phyloP scores from a whole-genome alignment of 768 basidiomycete species.

The Trichaptum fuscoviolaceum region DNA sequence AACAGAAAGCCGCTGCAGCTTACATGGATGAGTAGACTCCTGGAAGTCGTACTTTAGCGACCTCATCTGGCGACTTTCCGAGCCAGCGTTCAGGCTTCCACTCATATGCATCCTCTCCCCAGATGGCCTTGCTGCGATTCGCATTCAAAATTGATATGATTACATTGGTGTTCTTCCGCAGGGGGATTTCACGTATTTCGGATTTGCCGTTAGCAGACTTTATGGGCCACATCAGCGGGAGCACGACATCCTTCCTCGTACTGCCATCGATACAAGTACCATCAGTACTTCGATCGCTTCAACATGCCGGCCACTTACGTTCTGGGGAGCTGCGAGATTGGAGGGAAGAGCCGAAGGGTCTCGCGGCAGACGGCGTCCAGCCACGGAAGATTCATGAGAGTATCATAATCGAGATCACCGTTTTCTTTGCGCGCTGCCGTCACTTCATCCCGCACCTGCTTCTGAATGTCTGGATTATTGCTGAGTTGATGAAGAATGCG shows the following conservation, averaged over 20 bases:
- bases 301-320: conserved; percentile 20
- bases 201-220: conserved; percentile 28
- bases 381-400: conserved; percentile 31
- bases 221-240: conserved; percentile 39
- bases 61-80: conserved; percentile 12
- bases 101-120: conserved; percentile 15
- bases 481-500: conserved; percentile 38
- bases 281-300: not conserved
- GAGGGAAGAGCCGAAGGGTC: conserved; percentile 36
- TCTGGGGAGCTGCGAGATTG: conserved; percentile 21
- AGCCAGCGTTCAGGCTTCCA: conserved; percentile 20
- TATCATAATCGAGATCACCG: conserved; percentile 29
- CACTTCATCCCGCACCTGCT: conserved; percentile 33
- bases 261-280: conserved; percentile 17
- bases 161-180: conserved; percentile 10
- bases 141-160: conserved; percentile 10
- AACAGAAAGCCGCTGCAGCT: conserved; percentile 6
- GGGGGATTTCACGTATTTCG: conserved; percentile 28
- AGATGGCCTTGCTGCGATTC: conserved; percentile 14
- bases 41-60: conserved; percentile 16
- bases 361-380: conserved; percentile 44
- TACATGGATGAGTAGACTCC: conserved; percentile 15
- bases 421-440: conserved; percentile 16
- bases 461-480: conserved; percentile 31
- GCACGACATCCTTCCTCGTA: conserved; percentile 28